Conservation (phyloP, 805 yeast genomes). For the Teunomyces pallodes region DNA sequence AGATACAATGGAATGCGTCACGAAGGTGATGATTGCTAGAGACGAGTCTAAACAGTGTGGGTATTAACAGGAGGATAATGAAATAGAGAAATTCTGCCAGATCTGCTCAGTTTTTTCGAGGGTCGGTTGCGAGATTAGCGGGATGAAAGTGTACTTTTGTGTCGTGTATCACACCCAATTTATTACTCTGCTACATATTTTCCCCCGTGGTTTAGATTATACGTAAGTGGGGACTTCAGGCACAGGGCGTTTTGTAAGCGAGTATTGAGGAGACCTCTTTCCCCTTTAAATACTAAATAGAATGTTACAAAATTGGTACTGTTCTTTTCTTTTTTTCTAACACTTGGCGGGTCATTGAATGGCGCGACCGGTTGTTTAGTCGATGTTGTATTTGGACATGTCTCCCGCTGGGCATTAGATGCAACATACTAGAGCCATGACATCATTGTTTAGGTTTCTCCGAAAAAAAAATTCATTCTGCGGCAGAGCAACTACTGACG, state of each 20-base stretch:
- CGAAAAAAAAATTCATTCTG: background rate
- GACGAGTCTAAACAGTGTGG: background rate
- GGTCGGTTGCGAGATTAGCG: slow-evolving; percentile 1
- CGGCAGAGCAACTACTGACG: background rate
- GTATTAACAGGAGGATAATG: background rate
- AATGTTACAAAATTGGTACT: background rate
- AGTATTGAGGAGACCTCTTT: background rate
- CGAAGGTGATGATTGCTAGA: background rate
- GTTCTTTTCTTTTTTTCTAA: background rate
- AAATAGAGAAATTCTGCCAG: background rate
- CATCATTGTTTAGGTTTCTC: background rate
- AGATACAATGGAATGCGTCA: background rate
- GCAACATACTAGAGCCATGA: background rate
- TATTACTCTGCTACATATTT: background rate
- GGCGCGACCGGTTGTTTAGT: background rate
- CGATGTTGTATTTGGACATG: background rate
- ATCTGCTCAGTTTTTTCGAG: slow-evolving; percentile 1
- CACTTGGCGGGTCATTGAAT: background rate
- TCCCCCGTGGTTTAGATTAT: background rate
- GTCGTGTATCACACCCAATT: background rate
- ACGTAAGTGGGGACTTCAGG: background rate
- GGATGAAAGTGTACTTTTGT: background rate
- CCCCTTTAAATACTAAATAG: background rate
- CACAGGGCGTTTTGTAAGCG: background rate
- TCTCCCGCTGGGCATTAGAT: background rate